Evolutionary conservation across 2,329 filamentous ascomycete species (phyloP), one percentile per base, ranked within the genome.

Genomic region (Cytospora paraplurivora): DNA sequence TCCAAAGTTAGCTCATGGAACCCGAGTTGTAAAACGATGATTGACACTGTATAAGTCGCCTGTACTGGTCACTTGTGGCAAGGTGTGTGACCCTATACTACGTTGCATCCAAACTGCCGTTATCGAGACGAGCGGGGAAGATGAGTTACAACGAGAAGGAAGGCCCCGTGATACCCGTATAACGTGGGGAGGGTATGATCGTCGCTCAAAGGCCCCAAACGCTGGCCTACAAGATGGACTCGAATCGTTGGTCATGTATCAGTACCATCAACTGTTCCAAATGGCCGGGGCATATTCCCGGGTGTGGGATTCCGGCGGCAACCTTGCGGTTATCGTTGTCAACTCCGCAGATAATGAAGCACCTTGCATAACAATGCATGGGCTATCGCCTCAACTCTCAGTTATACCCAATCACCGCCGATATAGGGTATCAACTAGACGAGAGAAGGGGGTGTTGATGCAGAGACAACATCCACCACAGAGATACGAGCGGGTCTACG

Each of bases 401-500:
- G 32, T 1, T 3, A 27, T 35, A 50, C 8, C 63, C 62, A 64
- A 64, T 56, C 58, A 53, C 50, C 32, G 4, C 34, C 27, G 13
- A 49, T 35, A 37, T 34, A 13, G 13, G 51, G 49, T 59, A 44
- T 37, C 49, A 64, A 53, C 55, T 38, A 49, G 17, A 58, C 54
- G 21, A 27, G 56, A 17, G 17, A 62, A 41, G 32, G 27, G 49
- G 53, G 54, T 27, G 35, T n/a, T 54, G 37, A 50, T 62, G 54
- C 47, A 56, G 21, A 19, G 37, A 55, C 47, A 53, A 41, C 47
- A 32, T 38, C 21, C 33, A 17, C 17, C 32, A 47, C 53, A 19
- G 32, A 54, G 62, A 62, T 57, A 64, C 37, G 41, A 19, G 62
- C 55, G 58, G 62, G 53, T 53, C 62, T 32, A 57, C n/a, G 7